Conservation (phyloP, 2,329 filamentous ascomycete genomes). For the Colletotrichum echinochloae region DNA sequence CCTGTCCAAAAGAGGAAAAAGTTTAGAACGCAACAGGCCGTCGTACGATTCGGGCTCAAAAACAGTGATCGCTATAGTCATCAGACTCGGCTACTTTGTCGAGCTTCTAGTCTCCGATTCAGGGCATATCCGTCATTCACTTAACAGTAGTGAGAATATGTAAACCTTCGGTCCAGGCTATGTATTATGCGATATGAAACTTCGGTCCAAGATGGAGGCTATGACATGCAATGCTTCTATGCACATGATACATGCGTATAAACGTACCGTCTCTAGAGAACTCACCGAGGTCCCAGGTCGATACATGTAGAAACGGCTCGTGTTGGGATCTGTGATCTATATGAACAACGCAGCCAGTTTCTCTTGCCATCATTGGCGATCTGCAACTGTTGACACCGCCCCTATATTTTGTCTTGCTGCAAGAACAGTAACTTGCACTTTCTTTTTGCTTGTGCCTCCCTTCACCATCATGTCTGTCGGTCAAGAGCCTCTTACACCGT, state of each 20-base stretch:
- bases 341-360: background rate
- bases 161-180: background rate
- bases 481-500: slow-evolving; percentile 7
- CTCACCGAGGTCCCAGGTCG: no score
- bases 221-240: background rate
- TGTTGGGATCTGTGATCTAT: background rate
- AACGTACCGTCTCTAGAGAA: background rate
- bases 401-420: background rate
- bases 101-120: background rate
- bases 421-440: background rate
- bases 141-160: background rate
- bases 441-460: background rate
- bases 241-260: background rate
- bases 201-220: background rate
- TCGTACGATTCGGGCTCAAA: no score
- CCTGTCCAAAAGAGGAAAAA: background rate
- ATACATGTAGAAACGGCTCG: no score
- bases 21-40: no score
- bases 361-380: background rate
- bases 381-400: background rate
- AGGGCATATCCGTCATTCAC: background rate
- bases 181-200: slow-evolving; percentile 4
- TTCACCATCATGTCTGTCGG: slow-evolving; percentile 19
- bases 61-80: background rate
- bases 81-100: no score